These are phyloP conservation scores for Biscogniauxia sp. DNA, from an alignment of 2,329 filamentous ascomycete genomes.

Conservation along the genomic window DNA sequence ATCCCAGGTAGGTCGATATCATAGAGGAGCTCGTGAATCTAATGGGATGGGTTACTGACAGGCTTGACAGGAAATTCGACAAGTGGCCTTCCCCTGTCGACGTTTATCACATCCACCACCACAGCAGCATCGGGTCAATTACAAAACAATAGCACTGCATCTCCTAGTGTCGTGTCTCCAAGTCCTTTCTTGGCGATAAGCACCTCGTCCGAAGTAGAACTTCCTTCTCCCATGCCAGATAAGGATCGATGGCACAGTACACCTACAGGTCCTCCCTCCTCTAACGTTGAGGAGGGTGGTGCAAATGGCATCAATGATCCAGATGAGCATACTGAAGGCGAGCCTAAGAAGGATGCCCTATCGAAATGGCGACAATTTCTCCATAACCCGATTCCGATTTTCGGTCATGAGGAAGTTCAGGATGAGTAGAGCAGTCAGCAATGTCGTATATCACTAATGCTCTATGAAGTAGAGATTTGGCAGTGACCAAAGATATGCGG, in stretches of 20 bases:
- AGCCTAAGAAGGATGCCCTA: neutral
- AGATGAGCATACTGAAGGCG: neutral
- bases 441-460: conserved; percentile 3
- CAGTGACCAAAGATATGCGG: neutral
- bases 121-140: conserved; percentile 10
- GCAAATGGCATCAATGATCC: neutral
- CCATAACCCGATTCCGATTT: conserved; percentile 5
- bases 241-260: conserved; percentile 17
- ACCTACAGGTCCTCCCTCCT: conserved; percentile 5
- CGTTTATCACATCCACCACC: conserved; percentile 27
- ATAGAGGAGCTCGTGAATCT: neutral
- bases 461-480: neutral
- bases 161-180: conserved; percentile 2
- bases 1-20: conserved; percentile 16
- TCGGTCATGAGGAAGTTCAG: neutral
- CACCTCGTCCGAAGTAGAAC: conserved; percentile 1
- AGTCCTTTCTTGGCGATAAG: neutral
- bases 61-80: conserved; percentile 16
- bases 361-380: conserved; percentile 11
- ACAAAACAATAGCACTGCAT: conserved; percentile 10
- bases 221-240: conserved; percentile 11
- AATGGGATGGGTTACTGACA: conserved; percentile 7
- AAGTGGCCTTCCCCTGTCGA: conserved; percentile 16
- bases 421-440: neutral
- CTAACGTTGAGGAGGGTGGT: conserved; percentile 1